Conservation (phyloP, 371 early-diverging fungal species). For the Smittium culicis region DNA sequence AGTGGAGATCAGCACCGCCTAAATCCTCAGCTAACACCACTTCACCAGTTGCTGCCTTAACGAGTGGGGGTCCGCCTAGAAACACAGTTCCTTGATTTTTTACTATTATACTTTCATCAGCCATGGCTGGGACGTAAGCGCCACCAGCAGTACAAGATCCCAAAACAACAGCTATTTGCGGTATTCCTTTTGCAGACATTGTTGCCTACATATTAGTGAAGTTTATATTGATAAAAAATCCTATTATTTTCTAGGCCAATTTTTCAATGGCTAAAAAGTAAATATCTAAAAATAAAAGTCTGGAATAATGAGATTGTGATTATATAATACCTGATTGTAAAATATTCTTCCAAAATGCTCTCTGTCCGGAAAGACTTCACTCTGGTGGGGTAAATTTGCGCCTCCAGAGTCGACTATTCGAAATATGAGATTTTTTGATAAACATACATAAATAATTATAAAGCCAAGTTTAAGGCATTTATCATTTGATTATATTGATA, state of each 20-base stretch:
- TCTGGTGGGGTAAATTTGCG: conserved; percentile 89
- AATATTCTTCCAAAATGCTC: conserved; percentile 97
- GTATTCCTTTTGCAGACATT: conserved; percentile 79
- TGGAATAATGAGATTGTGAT: not conserved
- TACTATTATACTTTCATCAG: conserved; percentile 95
- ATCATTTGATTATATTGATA: not conserved
- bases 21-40: conserved; percentile 86
- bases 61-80: conserved; percentile 91
- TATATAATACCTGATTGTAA: conserved; percentile 70
- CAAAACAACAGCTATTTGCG: conserved; percentile 92
- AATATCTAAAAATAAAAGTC: not conserved
- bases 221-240: not conserved
- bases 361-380: conserved; percentile 93
- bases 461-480: not conserved
- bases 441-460: not conserved
- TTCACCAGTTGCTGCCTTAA: conserved; percentile 95
- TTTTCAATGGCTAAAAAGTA: too few relatives aligned
- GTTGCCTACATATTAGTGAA: conserved; percentile 36
- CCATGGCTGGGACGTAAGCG: conserved; percentile 97
- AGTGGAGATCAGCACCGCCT: conserved; percentile 95
- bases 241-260: too few relatives aligned
- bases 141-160: conserved; percentile 98
- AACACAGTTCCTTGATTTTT: conserved; percentile 94
- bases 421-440: not conserved
- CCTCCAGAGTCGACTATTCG: conserved; percentile 83